These are phyloP conservation scores for Pogostemon cablin DNA, from an alignment of 257 asterid genomes.

Conservation along the genomic window DNA sequence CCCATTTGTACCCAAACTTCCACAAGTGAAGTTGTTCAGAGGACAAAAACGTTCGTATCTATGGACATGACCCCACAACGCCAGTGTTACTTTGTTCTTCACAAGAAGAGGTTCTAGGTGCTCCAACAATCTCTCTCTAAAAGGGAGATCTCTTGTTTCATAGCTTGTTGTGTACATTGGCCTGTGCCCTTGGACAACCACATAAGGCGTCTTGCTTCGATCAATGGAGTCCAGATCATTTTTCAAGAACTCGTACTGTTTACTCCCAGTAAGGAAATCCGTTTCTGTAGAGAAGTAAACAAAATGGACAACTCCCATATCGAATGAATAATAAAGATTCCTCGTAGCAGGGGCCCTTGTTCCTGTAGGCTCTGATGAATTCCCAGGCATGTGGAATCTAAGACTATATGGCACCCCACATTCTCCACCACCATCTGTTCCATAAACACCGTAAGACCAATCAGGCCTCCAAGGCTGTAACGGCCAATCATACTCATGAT, in stretches of 20 bases:
- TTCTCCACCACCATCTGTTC: slow-evolving; percentile 93
- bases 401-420: slow-evolving; percentile 93
- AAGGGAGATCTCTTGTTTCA: slow-evolving; percentile 59
- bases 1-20: slow-evolving; percentile 48
- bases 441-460: slow-evolving; percentile 63
- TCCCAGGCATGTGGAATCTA: slow-evolving; percentile 89
- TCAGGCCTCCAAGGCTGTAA: slow-evolving; percentile 93
- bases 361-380: slow-evolving; percentile 82
- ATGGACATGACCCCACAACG: slow-evolving; percentile 95
- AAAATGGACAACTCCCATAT: slow-evolving; percentile 83
- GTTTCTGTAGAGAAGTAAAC: slow-evolving; percentile 90
- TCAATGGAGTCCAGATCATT: slow-evolving; percentile 75
- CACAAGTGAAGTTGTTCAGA: slow-evolving; percentile 79
- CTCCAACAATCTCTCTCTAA: slow-evolving; percentile 57
- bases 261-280: slow-evolving; percentile 70
- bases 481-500: slow-evolving; percentile 95
- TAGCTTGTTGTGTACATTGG: slow-evolving; percentile 90
- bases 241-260: slow-evolving; percentile 81
- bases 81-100: slow-evolving; percentile 68
- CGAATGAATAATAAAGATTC: slow-evolving; percentile 82
- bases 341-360: slow-evolving; percentile 73
- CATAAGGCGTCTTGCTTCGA: slow-evolving; percentile 71
- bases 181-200: slow-evolving; percentile 88
- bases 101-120: slow-evolving; percentile 81
- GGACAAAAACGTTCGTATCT: slow-evolving; percentile 93